Evolutionary conservation across 2,329 filamentous ascomycete genomes (phyloP), one percentile per base, ranked within the genome.

Genomic region (Beauveria sp.): DNA sequence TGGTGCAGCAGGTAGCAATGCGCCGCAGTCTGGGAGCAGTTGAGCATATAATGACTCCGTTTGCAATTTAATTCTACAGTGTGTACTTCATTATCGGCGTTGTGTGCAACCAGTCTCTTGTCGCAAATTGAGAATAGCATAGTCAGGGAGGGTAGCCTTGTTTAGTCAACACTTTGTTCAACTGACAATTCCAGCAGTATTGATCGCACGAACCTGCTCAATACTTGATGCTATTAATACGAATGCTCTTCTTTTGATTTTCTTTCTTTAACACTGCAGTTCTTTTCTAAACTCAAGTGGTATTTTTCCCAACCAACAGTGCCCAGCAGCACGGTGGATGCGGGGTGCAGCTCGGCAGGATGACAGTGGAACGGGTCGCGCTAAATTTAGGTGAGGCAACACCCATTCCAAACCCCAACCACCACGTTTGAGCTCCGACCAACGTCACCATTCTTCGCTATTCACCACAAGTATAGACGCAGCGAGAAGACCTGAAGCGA

Each of bases 391-490:
- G 40, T 24, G 20, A 14, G 24, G 20, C n/a, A 22, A 6, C 28
- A 49, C 22, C n/a, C 55, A 57, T 57, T 38, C 43, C 55, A 58
- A 24, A 18, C 45, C 45, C 55, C 55, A 58, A 49, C 45, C 54
- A 40, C 55, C 55, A 40, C 30, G 34, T 40, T 50, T 47, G 34
- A 56, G 40, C 26, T 50, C 18, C 38, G 20, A 12, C 9, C 18
- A 43, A 34, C 24, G 24, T 50, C 56, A 6, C 34, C n/a, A 24
- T 40, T 58, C 22, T 28, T 10, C 22, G 7, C 12, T 12, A 58
- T 7, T 49, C 12, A 2, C 45, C 26, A 42, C 34, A 24, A 40
- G 10, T 14, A 14, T 24, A 6, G 28, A 40, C 55, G 30, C 30
- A 40, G 28, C 24, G 34, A 30, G 16, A 20, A 40, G 28, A n/a